Conservation (phyloP, 208 protist genomes). For the Endotrypanum monterogeii region DNA sequence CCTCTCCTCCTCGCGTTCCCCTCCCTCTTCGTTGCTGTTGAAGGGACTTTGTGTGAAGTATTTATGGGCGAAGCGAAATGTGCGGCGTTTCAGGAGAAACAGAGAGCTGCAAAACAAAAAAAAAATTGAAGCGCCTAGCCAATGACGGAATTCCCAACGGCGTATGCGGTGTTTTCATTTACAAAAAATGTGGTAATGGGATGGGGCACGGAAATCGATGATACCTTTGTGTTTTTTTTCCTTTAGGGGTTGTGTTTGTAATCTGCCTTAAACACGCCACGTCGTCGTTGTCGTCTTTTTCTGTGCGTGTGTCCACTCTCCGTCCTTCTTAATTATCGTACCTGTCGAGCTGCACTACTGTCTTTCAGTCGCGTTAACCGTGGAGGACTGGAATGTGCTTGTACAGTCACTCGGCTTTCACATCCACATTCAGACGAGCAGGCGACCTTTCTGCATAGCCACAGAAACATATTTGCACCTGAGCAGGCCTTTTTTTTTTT, state of each 20-base stretch:
- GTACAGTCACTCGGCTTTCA: not conserved
- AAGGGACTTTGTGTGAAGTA: not conserved
- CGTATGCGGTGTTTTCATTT: too few species aligned
- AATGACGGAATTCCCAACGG: too few species aligned
- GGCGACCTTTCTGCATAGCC: not conserved
- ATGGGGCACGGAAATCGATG: too few species aligned
- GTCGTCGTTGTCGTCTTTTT: not conserved
- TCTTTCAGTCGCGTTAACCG: not conserved
- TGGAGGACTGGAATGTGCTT: not conserved
- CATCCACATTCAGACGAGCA: not conserved
- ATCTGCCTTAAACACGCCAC: not conserved
- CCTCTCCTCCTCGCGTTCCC: not conserved
- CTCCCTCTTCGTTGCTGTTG: not conserved
- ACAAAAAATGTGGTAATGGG: too few species aligned
- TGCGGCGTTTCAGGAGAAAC: not conserved
- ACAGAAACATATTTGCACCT: not conserved
- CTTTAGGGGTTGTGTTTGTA: too few species aligned
- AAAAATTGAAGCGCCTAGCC: not conserved
- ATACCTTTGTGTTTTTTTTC: too few species aligned
- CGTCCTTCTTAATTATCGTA: not conserved
- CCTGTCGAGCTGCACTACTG: not conserved
- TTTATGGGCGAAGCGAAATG: not conserved
- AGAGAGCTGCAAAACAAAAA: not conserved
- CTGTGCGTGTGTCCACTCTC: not conserved
- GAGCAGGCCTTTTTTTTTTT: not conserved